phyloP scores from a whole-genome alignment of 1,284 basidiomycete genomes.

The Cutaneotrichosporon sp. region DNA sequence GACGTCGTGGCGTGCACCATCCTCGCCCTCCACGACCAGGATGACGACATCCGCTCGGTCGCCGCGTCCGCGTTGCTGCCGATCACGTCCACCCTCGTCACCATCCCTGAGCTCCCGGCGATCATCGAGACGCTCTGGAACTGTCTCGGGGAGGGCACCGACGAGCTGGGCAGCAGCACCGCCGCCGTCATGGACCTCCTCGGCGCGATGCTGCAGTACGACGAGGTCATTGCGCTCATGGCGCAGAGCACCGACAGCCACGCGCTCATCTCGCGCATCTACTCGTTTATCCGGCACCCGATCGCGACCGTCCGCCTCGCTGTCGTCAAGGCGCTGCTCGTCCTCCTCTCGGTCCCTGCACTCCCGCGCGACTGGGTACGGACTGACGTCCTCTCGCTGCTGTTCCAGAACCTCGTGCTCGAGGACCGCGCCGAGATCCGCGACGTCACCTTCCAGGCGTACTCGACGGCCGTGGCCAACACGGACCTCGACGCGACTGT shows the following conservation, averaged over 20 bases:
- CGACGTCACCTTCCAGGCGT: slow-evolving; percentile 72
- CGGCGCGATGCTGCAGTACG: slow-evolving; percentile 37
- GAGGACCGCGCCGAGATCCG: slow-evolving; percentile 89
- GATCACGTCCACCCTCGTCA: slow-evolving; percentile 76
- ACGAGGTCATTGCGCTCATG: slow-evolving; percentile 37
- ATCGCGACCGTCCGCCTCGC: slow-evolving; percentile 91
- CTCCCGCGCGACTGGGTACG: slow-evolving; percentile 81
- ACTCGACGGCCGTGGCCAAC: slow-evolving; percentile 69
- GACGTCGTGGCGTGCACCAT: slow-evolving; percentile 85
- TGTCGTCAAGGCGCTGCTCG: slow-evolving; percentile 84
- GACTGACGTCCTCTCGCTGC: slow-evolving; percentile 72
- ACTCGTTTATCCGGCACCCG: slow-evolving; percentile 97
- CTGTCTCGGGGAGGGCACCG: slow-evolving; percentile 89
- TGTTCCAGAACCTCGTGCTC: slow-evolving; percentile 93
- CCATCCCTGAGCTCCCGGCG: slow-evolving; percentile 61
- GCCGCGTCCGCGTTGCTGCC: slow-evolving; percentile 91
- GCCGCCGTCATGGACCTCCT: slow-evolving; percentile 97
- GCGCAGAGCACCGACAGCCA: slow-evolving; percentile 36
- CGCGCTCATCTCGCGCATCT: slow-evolving; percentile 81
- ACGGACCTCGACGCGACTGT: slow-evolving; percentile 44
- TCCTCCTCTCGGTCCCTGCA: slow-evolving; percentile 76
- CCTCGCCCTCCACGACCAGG: slow-evolving; percentile 84
- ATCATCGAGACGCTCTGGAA: slow-evolving; percentile 87
- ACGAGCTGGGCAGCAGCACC: slow-evolving; percentile 95
- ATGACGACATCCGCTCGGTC: slow-evolving; percentile 96